Base-by-base conservation (phyloP, 1,284 basidiomycete species). In the Macrocystidia cucumis region DNA sequence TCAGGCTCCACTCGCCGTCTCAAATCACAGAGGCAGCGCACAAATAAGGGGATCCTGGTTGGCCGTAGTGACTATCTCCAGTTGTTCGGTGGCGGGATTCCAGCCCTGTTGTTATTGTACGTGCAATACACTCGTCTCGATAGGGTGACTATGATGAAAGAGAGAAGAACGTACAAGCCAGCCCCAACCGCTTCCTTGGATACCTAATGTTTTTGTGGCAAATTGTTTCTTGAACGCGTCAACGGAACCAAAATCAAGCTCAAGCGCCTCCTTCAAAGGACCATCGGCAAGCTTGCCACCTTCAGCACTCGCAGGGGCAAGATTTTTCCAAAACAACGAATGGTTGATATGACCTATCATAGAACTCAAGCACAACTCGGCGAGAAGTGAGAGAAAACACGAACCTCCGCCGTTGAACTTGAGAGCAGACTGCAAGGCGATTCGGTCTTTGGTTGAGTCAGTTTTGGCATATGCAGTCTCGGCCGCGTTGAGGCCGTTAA, bases 151-250 rank as follows among this genome's bases (percentile, higher is more conserved):
- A 21, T 16, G 7, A 29, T 2, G 22, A 27, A 31, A 11, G 17
- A 12, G 27, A 18, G n/a, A 33, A 18, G 8, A 31, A 65, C 79
- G 46, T 43, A 82, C 86, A 41, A 98, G 74, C 95, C 95, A 98
- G 34, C 91, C 93, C 96, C 95, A 98, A 13, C 95, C 96, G 44
- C 88, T 92, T 30, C 95, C 96, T 65, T 99, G 95, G 47, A 99
- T 86, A 37, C 74, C 91, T 29, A 87, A 88, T n/a, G 95, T 93
- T 46, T 74, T 75, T 18, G 90, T 60, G 63, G 93, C 97, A 59
- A 98, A 76, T 46, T 74, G 69, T 45, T 69, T 71, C 61, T 93
- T 95, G 60, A 98, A 78, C 40, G 74, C 73, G 44, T 85, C 83
- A 57, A 97, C 62, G 9, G 80, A 80, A 36, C 91, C 92, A 60